Conservation (phyloP, 805 yeast species). For the Metschnikowia orientalis region DNA sequence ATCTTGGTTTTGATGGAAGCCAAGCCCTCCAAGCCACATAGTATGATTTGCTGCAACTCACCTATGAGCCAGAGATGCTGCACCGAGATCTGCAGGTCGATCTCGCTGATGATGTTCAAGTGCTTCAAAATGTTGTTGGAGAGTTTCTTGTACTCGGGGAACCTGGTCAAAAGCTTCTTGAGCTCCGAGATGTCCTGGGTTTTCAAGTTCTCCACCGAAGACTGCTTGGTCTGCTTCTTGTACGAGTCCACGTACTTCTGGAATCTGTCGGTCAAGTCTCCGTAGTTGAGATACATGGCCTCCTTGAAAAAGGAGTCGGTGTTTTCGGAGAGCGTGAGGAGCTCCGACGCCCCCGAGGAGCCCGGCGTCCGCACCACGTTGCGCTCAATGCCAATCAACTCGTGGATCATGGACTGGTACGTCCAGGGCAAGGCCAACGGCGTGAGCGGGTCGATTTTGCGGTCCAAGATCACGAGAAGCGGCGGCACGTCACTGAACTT, state of each 20-base stretch:
- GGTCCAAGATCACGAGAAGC: constrained; percentile 67
- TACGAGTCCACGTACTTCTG: constrained; percentile 80
- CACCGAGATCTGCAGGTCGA: constrained; percentile 66
- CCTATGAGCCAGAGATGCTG: constrained; percentile 76
- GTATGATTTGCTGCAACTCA: constrained; percentile 83
- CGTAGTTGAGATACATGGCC: constrained; percentile 86
- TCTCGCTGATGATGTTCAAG: constrained; percentile 82
- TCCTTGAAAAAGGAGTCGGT: constrained; percentile 73
- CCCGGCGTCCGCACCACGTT: constrained; percentile 69
- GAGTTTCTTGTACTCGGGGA: constrained; percentile 87
- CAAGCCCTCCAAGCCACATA: constrained; percentile 46
- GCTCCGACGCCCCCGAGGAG: constrained; percentile 38
- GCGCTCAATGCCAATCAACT: constrained; percentile 74
- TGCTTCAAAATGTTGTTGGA: constrained; percentile 89
- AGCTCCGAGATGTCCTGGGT: constrained; percentile 73
- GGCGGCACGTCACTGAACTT: constrained; percentile 65
- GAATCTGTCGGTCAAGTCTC: constrained; percentile 86
- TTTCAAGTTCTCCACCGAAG: constrained; percentile 53
- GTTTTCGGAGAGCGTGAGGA: constrained; percentile 49
- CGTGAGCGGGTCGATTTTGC: constrained; percentile 88
- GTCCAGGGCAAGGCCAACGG: constrained; percentile 96
- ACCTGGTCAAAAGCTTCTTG: constrained; percentile 85
- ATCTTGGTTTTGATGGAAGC: constrained; percentile 47
- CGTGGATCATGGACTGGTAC: constrained; percentile 96
- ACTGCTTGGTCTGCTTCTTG: constrained; percentile 72